Conservation (phyloP, 1,284 basidiomycete genomes). For the Flammula alnicola region DNA sequence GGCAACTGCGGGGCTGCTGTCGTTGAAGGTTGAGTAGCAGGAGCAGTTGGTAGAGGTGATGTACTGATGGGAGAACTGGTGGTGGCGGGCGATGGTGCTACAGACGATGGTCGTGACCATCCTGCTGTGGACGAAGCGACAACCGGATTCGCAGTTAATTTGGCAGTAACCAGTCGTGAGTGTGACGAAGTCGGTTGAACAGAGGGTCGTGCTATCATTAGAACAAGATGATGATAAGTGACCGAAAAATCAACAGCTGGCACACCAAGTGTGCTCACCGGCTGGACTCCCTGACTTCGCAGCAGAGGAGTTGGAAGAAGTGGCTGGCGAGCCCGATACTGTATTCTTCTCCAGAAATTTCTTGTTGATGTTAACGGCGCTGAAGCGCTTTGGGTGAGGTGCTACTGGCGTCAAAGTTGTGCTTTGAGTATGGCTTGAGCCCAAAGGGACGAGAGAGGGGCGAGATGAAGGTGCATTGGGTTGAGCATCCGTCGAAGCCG, state of each 20-base stretch:
- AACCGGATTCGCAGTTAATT: slow-evolving; percentile 72
- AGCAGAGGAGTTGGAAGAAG: slow-evolving; percentile 42
- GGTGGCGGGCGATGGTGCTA: slow-evolving; percentile 56
- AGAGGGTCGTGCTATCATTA: slow-evolving; percentile 56
- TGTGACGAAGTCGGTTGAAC: slow-evolving; percentile 62
- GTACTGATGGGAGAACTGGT: slow-evolving; percentile 46
- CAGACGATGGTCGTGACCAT: slow-evolving; percentile 80
- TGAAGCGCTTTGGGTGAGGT: slow-evolving; percentile 84
- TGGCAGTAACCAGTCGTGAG: slow-evolving; percentile 82
- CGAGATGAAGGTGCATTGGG: slow-evolving; percentile 32
- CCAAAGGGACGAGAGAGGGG: slow-evolving; percentile 47
- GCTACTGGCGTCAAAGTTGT: slow-evolving; percentile 33
- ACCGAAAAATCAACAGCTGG: slow-evolving; percentile 1
- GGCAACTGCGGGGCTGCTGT: slow-evolving; percentile 53
- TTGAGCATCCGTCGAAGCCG: slow-evolving; percentile 25
- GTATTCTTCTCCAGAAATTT: slow-evolving; percentile 90
- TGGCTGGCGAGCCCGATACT: slow-evolving; percentile 46
- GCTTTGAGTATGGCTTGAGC: slow-evolving; percentile 36
- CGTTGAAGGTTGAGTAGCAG: slow-evolving; percentile 38
- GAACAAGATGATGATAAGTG: slow-evolving; percentile 15
- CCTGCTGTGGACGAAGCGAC: slow-evolving; percentile 64
- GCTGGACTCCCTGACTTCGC: slow-evolving; percentile 54
- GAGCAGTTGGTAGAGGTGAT: slow-evolving; percentile 49
- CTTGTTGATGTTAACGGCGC: slow-evolving; percentile 89
- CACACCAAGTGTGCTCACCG: slow-evolving; percentile 45